These are phyloP conservation scores for Fusarium setosum DNA, from an alignment of 2,329 filamentous ascomycete genomes.

Conservation along the genomic window DNA sequence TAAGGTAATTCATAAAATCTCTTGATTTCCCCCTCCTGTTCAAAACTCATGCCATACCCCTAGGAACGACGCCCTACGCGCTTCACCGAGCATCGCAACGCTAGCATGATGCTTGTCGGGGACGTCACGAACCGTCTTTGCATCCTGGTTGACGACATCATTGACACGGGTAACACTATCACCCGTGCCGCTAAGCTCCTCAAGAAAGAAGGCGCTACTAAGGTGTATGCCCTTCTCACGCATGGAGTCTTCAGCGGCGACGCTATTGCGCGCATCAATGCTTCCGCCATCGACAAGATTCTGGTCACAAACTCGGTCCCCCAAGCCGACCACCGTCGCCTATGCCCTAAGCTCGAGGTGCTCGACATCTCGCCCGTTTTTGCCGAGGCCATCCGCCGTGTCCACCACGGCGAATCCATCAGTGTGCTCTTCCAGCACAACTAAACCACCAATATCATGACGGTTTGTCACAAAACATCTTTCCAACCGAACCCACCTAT, in stretches of 20 bases:
- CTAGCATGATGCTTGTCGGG: conserved; percentile 95
- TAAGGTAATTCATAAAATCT: conserved; percentile 68
- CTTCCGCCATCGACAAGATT: conserved; percentile 91
- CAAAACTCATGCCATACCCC: conserved; percentile 46
- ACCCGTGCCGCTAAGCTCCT: conserved; percentile 96
- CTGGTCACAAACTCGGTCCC: conserved; percentile 96
- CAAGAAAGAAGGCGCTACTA: conserved; percentile 93
- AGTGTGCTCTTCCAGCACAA: conserved; percentile 81
- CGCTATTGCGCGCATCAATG: conserved; percentile 93
- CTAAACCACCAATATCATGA: conserved; percentile 17
- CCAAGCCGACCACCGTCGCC: conserved; percentile 81
- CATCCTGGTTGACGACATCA: conserved; percentile 93
- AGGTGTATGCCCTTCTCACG: conserved; percentile 91
- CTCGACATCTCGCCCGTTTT: conserved; percentile 91
- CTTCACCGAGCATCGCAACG: conserved; percentile 89
- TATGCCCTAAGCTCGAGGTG: conserved; percentile 90
- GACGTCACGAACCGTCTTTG: conserved; percentile 84
- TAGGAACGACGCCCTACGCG: conserved; percentile 90
- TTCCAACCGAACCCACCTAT: conserved; percentile 16
- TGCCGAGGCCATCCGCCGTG: conserved; percentile 92
- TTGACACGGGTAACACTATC: conserved; percentile 97
- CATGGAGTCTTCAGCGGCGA: conserved; percentile 97
- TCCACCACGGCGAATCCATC: conserved; percentile 98
- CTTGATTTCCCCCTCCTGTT: conserved; percentile 46
- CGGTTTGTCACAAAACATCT: conserved; percentile 25